Evolutionary conservation across 805 yeast species (phyloP), one percentile per base, ranked within the genome.

Genomic region (Metschnikowia continentalis): DNA sequence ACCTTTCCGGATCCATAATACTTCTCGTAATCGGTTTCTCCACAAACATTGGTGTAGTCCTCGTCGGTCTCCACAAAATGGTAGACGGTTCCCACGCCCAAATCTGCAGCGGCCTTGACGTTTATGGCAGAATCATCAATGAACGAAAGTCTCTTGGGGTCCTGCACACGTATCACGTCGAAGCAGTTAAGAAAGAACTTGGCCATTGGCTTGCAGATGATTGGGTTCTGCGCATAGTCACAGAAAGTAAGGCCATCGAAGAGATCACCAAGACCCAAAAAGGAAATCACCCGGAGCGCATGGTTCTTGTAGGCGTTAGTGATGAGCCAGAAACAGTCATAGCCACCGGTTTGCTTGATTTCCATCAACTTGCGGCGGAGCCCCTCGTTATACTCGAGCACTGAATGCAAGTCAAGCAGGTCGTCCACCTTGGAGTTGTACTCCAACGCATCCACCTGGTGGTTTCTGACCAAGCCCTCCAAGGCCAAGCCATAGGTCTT

Each of bases 241-340:
- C 99, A 94, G 68, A 74, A 92, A 1, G 97, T 90, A 58, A 94
- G 77, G 0, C 99, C 99, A 57, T 92, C 98, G 64, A 94, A 91
- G 49, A 90, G 64, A 65, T 91, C 97, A n/a, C 92, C 97, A 30
- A 92, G 66, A 1, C 97, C 97, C 45, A 92, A 72, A 44, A 92
- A 74, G 40, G 83, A 77, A 17, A 90, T 76, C 32, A 90, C 96
- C 46, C 97, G 76, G 42, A 83, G 61, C 0, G 92, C 99, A 68
- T 92, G 99, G 61, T 82, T 90, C 64, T 85, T 84, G 71, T 92
- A 92, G 1, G 99, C 98, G 66, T 92, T 92, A 4, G 99, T 92
- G 62, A 90, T 87, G 41, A 94, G 77, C 99, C 99, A 92, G 55
- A 92, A 71, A 61, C 84, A 77, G 60, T 83, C 85, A 51, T 85